Evolutionary conservation across 169 alveolate species (phyloP).

Genomic region (Eimeria necatrix): DNA sequence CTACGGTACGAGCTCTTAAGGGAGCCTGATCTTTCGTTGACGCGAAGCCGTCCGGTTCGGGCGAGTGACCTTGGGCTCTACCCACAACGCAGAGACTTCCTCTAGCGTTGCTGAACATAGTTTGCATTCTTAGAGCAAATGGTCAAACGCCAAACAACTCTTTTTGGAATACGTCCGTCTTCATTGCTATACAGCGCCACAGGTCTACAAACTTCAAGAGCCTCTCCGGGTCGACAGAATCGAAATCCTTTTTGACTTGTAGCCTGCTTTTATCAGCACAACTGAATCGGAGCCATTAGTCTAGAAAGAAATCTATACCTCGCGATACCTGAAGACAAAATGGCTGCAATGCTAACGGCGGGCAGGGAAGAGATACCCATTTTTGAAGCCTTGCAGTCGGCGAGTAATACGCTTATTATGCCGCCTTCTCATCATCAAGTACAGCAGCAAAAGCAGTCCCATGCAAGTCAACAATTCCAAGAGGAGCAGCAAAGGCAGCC

Average conservation of each 20-base stretch:
- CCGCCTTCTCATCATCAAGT: background rate
- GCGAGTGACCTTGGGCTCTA: constrained; percentile 28
- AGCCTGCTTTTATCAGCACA: background rate
- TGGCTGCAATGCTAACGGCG: constrained; percentile 13
- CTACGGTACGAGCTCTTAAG: background rate
- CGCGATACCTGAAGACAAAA: background rate
- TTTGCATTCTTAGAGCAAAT: too few relatives aligned
- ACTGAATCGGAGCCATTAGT: background rate
- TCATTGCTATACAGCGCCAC: background rate
- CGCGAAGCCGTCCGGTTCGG: background rate
- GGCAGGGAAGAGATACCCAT: constrained; percentile 33
- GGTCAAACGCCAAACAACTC: background rate
- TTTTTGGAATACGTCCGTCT: background rate
- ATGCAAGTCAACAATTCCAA: background rate
- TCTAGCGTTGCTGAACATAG: too few relatives aligned
- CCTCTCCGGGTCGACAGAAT: background rate
- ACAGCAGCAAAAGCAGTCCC: constrained; percentile 29
- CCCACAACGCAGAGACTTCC: background rate
- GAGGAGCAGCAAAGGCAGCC: constrained; percentile 40
- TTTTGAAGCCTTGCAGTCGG: constrained; percentile 66
- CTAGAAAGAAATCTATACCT: background rate
- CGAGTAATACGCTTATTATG: background rate
- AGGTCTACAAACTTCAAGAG: background rate
- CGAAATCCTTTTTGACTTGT: background rate
- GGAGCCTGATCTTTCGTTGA: constrained; percentile 11